phyloP scores from a whole-genome alignment of 2,329 filamentous ascomycete species.

The Pseudocercospora fijiensis region DNA sequence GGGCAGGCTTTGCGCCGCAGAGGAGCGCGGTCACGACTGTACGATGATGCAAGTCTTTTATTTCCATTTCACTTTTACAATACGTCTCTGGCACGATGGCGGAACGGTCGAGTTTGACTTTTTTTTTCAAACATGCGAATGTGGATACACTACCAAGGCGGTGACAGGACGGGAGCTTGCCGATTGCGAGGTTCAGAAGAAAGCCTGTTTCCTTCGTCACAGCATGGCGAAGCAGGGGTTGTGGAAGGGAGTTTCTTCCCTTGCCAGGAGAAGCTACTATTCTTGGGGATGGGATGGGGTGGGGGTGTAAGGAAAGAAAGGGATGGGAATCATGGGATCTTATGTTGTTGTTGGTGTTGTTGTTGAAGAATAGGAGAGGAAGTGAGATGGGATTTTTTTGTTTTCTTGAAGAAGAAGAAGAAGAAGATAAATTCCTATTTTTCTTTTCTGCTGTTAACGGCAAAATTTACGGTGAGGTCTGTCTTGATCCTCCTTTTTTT shows the following conservation, averaged over 20 bases:
- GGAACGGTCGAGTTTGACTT: background rate
- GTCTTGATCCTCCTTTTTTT: too few species aligned
- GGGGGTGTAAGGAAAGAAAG: too few species aligned
- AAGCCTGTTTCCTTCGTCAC: background rate
- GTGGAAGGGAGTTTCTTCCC: background rate
- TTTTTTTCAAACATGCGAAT: background rate
- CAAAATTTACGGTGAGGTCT: too few species aligned
- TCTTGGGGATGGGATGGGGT: background rate
- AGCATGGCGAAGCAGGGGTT: constrained; percentile 7
- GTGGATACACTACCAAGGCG: background rate
- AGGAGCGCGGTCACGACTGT: constrained; percentile 19
- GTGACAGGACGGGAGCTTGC: background rate
- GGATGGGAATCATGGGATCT: too few species aligned
- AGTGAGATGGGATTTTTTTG: too few species aligned
- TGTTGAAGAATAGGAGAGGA: too few species aligned
- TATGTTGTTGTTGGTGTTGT: too few species aligned
- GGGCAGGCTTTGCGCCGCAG: constrained; percentile 15
- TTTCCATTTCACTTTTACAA: background rate
- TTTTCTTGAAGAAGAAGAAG: too few species aligned
- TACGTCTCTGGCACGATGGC: background rate
- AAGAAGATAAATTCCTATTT: too few species aligned
- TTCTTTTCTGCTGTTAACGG: too few species aligned
- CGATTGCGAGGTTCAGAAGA: background rate
- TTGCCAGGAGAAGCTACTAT: background rate
- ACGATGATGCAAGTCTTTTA: constrained; percentile 12